Conservation (phyloP, 2,329 filamentous ascomycete genomes). For the Fusarium duplospermum region DNA sequence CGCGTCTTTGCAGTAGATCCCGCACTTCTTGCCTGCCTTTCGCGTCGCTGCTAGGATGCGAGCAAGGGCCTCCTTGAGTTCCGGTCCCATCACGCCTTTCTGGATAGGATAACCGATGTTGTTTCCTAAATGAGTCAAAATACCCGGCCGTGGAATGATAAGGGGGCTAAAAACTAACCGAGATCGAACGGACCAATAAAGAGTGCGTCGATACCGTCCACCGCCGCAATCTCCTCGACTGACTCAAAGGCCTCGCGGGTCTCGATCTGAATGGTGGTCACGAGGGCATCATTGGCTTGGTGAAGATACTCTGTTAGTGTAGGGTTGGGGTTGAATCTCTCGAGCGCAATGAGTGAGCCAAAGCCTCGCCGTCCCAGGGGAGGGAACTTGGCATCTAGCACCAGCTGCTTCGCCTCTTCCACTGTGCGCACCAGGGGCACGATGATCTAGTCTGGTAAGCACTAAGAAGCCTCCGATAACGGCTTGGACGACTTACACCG, state of each 20-base stretch:
- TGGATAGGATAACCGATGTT: constrained; percentile 71
- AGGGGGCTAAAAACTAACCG: constrained; percentile 46
- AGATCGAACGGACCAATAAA: constrained; percentile 75
- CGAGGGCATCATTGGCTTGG: constrained; percentile 59
- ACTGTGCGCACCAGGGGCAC: constrained; percentile 56
- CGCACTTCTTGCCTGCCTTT: constrained; percentile 72
- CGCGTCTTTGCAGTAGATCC: constrained; percentile 65
- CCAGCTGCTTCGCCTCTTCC: constrained; percentile 56
- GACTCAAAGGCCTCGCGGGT: constrained; percentile 68
- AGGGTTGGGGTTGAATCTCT: constrained; percentile 54
- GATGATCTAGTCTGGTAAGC: constrained; percentile 48
- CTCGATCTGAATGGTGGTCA: constrained; percentile 75
- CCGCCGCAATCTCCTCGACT: constrained; percentile 69
- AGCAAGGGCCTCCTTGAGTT: constrained; percentile 68
- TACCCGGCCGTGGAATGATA: background rate
- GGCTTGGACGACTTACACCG: constrained; percentile 42
- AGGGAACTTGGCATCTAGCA: constrained; percentile 60
- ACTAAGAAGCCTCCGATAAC: background rate
- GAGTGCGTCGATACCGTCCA: constrained; percentile 71
- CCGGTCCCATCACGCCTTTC: constrained; percentile 66
- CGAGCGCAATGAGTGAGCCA: constrained; percentile 57
- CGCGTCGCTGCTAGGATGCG: constrained; percentile 66
- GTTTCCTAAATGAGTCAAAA: constrained; percentile 53
- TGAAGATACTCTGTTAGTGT: constrained; percentile 59
- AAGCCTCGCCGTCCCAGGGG: constrained; percentile 59